phyloP scores from a whole-genome alignment of 139 green algal genomes.

The Tetradesmus lagerheimii region DNA sequence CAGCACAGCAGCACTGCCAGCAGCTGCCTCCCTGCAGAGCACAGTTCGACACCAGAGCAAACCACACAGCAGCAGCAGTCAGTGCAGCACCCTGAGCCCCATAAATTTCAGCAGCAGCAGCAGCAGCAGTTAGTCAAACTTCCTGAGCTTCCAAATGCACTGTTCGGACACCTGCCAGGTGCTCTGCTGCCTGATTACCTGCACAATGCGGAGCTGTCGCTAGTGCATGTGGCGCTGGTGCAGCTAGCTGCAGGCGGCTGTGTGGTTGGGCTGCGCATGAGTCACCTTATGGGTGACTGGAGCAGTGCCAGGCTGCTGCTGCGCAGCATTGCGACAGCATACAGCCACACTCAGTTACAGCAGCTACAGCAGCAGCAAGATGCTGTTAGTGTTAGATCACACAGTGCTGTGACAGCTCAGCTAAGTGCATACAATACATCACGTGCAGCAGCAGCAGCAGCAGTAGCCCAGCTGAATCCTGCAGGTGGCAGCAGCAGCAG shows the following conservation, averaged over 20 bases:
- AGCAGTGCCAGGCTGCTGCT: constrained; percentile 15
- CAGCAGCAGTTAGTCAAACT: neutral
- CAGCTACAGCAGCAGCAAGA: neutral
- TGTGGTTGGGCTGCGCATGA: neutral
- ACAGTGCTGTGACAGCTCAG: neutral
- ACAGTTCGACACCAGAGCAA: neutral
- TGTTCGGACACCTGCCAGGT: constrained; percentile 40
- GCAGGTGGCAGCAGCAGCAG: neutral
- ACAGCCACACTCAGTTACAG: neutral
- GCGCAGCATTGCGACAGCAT: constrained; percentile 12
- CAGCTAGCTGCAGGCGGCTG: neutral
- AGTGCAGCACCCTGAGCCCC: neutral
- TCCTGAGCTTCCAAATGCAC: constrained; percentile 8
- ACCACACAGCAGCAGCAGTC: neutral
- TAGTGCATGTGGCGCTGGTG: constrained; percentile 15
- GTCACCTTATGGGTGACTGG: constrained; percentile 33
- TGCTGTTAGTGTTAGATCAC: neutral
- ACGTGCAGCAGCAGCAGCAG: constrained; percentile 11
- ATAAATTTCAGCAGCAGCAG: neutral
- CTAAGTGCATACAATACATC: neutral
- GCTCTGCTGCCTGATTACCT: neutral
- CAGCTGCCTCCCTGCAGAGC: neutral
- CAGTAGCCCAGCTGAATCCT: neutral
- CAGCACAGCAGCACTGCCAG: neutral
- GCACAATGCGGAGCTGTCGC: neutral